Base-by-base conservation (phyloP, 2,329 filamentous ascomycete genomes). In the Penicillium sp. region DNA sequence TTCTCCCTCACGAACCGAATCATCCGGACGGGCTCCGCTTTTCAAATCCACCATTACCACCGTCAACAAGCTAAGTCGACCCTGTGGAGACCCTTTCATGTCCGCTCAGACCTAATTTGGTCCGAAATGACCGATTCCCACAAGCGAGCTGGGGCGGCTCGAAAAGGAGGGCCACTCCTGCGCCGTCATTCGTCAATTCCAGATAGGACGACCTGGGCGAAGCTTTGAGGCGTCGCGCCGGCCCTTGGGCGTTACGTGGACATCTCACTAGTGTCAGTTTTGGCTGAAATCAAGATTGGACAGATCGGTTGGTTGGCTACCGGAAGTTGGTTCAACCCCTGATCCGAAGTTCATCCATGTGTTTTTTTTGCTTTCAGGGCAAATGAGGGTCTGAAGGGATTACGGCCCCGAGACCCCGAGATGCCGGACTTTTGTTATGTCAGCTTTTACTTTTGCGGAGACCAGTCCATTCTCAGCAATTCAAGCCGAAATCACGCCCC, bases 221-320 rank as follows among this genome's bases (percentile, higher is more conserved):
- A 57, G 55, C 55, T 57, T 49, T 44, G 50, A 16, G 55, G 55
- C 50, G 27, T 49, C 31, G 44, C 27, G 42, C 50, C 50, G 21
- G 37, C 27, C 31, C 47, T 50, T 35, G 33, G 47, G 11, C 49
- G 29, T 49, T 23, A 49, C 27, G 48, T 39, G 48, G 48, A 27
- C 25, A 27, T 23, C 39, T 50, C 8, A 25, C 23, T 50, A 50
- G 33, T 39, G 11, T 39, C 21, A 13, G 2, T 27, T 10, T 31
- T n/a, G 19, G 29, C 21, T 39, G 35, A 8, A 39, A 39, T 39
- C 35, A 39, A 11, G 35, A 39, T 19, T 39, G 42, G 19, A 29
- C n/a, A 49, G 31, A 37, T 26, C 39, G 19, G 19, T 19, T 19
- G 39, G n/a, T 39, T n/a, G 16, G 35, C 8, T 39, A 39, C n/a